phyloP scores from a whole-genome alignment of 306 rosid species.

The Elaeagnus macrophylla region DNA sequence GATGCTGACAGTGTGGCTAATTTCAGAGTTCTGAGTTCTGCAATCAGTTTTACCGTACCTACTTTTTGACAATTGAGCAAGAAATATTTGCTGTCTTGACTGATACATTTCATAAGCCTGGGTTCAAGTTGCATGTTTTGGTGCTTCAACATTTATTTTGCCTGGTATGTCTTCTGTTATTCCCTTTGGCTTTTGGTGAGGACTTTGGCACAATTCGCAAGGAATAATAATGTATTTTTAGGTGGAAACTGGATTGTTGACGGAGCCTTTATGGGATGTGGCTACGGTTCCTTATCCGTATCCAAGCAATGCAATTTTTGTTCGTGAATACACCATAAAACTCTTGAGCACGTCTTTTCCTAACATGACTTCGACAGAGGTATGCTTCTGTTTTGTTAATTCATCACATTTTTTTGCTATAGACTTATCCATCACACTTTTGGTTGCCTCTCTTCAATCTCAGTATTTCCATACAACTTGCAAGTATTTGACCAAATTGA shows the following conservation, averaged over 20 bases:
- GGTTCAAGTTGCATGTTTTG: constrained; percentile 94
- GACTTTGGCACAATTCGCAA: background rate
- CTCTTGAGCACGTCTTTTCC: constrained; percentile 89
- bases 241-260: constrained; percentile 71
- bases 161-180: constrained; percentile 42
- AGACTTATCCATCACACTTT: too few relatives aligned
- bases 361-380: constrained; percentile 92
- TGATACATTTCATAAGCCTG: constrained; percentile 95
- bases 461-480: background rate
- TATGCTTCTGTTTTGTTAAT: constrained; percentile 13
- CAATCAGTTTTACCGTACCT: constrained; percentile 76
- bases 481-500: constrained; percentile 12
- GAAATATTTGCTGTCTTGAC: constrained; percentile 93
- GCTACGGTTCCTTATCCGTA: constrained; percentile 49
- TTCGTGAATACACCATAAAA: constrained; percentile 81
- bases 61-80: constrained; percentile 74
- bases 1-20: constrained; percentile 15
- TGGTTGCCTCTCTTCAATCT: background rate
- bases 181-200: background rate
- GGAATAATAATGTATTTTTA: constrained; percentile 21
- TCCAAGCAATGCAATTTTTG: constrained; percentile 62
- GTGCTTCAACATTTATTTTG: constrained; percentile 94
- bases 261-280: constrained; percentile 90
- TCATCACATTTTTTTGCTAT: too few relatives aligned
- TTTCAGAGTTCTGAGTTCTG: constrained; percentile 79